phyloP scores from a whole-genome alignment of 2,329 filamentous ascomycete genomes.

The Sporothrix protearum region DNA sequence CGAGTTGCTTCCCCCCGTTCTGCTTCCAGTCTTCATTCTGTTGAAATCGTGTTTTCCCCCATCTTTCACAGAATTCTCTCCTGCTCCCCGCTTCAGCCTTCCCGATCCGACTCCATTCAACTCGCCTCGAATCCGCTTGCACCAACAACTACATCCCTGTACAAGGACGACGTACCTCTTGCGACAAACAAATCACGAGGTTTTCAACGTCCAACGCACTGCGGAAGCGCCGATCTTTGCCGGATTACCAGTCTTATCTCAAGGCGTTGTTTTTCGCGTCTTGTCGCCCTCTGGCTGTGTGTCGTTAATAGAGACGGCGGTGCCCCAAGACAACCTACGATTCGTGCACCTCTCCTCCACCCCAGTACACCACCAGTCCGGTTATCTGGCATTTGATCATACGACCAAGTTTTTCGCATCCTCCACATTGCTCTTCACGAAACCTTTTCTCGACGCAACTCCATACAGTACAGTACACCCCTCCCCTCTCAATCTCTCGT shows the following conservation, averaged over 20 bases:
- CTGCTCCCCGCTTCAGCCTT: conserved; percentile 3
- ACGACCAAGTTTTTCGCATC: conserved; percentile 17
- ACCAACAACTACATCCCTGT: not conserved
- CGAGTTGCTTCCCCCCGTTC: not conserved
- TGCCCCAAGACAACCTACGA: not conserved
- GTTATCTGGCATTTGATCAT: conserved; percentile 19
- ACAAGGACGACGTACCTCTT: no score
- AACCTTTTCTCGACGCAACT: not conserved
- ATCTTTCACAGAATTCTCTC: not conserved
- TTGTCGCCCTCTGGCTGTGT: not conserved
- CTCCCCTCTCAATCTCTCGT: conserved; percentile 1
- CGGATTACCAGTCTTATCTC: conserved; percentile 14
- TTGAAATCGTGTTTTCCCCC: not conserved
- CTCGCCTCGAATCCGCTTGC: not conserved
- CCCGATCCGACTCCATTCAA: not conserved
- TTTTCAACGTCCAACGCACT: not conserved
- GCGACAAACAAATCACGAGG: conserved; percentile 10
- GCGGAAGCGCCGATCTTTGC: conserved; percentile 15
- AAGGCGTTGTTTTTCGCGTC: not conserved
- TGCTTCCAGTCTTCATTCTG: not conserved
- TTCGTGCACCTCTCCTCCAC: not conserved
- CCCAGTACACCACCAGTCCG: conserved; percentile 8
- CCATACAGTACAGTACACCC: no score
- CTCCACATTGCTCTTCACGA: not conserved
- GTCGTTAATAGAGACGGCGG: not conserved